phyloP scores from a whole-genome alignment of 2,329 filamentous ascomycete species.

The Dactylellina haptotyla region DNA sequence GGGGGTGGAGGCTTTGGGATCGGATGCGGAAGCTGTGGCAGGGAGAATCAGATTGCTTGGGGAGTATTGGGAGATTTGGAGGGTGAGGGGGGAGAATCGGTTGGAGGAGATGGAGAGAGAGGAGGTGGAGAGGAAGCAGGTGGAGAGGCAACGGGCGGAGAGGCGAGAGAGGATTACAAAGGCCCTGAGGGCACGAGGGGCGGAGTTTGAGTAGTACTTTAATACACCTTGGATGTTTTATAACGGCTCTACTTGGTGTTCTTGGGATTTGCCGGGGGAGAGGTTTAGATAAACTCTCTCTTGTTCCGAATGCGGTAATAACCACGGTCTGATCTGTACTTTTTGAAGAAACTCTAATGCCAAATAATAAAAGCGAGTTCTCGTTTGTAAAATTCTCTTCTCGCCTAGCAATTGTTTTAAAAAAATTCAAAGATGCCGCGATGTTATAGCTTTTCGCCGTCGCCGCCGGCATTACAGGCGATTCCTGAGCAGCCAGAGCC shows the following conservation, averaged over 20 bases:
- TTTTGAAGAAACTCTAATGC: too few relatives aligned
- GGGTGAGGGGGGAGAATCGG: background rate
- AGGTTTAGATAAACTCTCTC: too few relatives aligned
- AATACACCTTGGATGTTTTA: background rate
- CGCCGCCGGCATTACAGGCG: background rate
- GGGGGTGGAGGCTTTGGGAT: conserved; percentile 1
- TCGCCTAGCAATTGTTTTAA: too few relatives aligned
- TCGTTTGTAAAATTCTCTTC: too few relatives aligned
- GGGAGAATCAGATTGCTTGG: conserved; percentile 19
- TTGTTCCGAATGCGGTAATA: too few relatives aligned
- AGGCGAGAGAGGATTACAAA: background rate
- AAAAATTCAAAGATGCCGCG: background rate
- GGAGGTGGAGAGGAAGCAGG: background rate
- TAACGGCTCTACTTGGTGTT: background rate
- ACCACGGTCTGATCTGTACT: too few relatives aligned
- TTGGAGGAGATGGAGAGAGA: background rate
- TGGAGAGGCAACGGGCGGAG: background rate
- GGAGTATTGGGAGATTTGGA: conserved; percentile 10
- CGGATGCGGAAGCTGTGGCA: background rate
- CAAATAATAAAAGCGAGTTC: too few relatives aligned
- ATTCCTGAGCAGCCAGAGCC: background rate
- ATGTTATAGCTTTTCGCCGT: background rate
- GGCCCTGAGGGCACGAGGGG: conserved; percentile 1
- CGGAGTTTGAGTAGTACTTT: background rate
- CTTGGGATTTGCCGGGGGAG: too few relatives aligned